Evolutionary conservation across 345 rosid species (phyloP).

Genomic region (Sonneratia caseolaris): DNA sequence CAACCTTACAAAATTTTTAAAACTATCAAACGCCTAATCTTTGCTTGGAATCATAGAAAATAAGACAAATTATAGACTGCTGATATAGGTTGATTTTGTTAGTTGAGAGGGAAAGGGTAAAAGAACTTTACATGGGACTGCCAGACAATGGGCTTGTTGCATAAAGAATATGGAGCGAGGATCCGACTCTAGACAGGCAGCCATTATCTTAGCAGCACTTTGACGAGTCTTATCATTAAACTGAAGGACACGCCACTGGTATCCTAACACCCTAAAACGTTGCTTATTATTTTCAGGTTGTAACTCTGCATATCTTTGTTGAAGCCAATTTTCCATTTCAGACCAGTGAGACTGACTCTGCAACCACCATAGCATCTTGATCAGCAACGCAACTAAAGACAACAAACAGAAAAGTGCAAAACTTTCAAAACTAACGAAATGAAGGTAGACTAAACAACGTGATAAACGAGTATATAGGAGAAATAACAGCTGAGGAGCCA

Average conservation of each 20-base stretch:
- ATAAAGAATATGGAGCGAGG: constrained; percentile 44
- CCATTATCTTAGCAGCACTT: constrained; percentile 85
- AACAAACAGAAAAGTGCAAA: neutral
- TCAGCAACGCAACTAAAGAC: neutral
- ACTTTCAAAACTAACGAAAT: neutral
- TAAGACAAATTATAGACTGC: neutral
- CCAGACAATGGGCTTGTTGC: constrained; percentile 83
- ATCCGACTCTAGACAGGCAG: constrained; percentile 41
- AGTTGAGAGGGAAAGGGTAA: neutral
- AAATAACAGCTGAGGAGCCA: no score
- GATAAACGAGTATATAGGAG: neutral
- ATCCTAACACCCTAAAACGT: constrained; percentile 56
- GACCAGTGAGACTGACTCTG: constrained; percentile 57
- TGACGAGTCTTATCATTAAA: constrained; percentile 75
- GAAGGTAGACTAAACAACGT: neutral
- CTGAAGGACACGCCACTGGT: constrained; percentile 80
- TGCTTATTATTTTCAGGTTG: constrained; percentile 17
- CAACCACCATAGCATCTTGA: constrained; percentile 7
- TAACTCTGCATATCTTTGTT: constrained; percentile 42
- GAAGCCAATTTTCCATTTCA: constrained; percentile 70
- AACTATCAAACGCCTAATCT: neutral
- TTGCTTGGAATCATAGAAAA: neutral
- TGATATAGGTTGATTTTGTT: neutral
- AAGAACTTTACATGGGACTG: constrained; percentile 61
- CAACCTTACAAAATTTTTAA: neutral